These are phyloP conservation scores for Aspergillus pseudotamarii DNA, from an alignment of 2,329 filamentous ascomycete species.

Conservation along the genomic window DNA sequence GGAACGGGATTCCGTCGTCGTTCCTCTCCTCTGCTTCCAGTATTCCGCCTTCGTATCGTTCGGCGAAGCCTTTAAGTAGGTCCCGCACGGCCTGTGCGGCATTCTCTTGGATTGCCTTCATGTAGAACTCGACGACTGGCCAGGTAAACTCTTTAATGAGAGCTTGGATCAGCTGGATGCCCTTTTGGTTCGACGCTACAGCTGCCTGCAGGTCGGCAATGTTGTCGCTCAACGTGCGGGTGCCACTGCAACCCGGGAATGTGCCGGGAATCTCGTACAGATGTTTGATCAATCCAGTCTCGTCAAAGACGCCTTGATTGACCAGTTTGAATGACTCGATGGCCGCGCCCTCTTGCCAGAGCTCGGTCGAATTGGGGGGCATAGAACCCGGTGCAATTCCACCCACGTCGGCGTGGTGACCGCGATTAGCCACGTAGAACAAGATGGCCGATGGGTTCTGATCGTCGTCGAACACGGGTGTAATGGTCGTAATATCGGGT, in stretches of 20 bases:
- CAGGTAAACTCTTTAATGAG: conserved; percentile 40
- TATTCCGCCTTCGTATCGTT: conserved; percentile 63
- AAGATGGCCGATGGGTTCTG: conserved; percentile 55
- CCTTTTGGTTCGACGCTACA: conserved; percentile 48
- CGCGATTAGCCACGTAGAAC: conserved; percentile 74
- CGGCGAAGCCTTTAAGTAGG: conserved; percentile 52
- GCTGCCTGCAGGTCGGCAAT: conserved; percentile 50
- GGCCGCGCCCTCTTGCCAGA: conserved; percentile 44
- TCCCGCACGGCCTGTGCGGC: conserved; percentile 71
- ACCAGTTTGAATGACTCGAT: conserved; percentile 37
- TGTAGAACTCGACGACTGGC: conserved; percentile 43
- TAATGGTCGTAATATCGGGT: conserved; percentile 75
- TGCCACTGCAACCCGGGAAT: conserved; percentile 72
- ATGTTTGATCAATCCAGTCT: conserved; percentile 32
- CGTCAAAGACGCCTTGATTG: conserved; percentile 37
- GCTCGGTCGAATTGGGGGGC: conserved; percentile 39
- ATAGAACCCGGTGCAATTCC: conserved; percentile 58
- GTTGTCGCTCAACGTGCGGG: conserved; percentile 59
- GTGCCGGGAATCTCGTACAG: conserved; percentile 50
- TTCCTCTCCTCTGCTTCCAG: conserved; percentile 70
- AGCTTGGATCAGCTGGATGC: conserved; percentile 37
- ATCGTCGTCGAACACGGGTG: conserved; percentile 72
- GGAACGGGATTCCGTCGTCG: conserved; percentile 80
- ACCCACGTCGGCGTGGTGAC: conserved; percentile 70
- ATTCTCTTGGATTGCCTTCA: conserved; percentile 63